A percentile compares a stretch with the other conserved stretches of the same genome.
Conservation (phyloP, 2,329 filamentous ascomycete genomes). For the Curvularia verruculosa region DNA sequence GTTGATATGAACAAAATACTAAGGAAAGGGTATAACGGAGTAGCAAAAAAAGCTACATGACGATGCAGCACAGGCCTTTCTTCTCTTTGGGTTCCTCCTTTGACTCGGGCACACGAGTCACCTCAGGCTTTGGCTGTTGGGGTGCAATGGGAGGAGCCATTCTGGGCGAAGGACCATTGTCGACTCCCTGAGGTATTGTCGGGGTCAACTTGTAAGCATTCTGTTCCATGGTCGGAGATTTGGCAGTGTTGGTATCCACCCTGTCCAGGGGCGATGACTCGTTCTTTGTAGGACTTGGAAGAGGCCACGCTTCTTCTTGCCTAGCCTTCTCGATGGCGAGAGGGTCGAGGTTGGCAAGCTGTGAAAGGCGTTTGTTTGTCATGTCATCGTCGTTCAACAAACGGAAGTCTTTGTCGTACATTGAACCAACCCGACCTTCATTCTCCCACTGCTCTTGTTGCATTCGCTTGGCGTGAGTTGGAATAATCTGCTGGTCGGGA, state of each 20-base stretch:
- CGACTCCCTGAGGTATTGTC: slow-evolving; percentile 46
- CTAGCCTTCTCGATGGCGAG: slow-evolving; percentile 39
- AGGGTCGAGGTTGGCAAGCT: slow-evolving; percentile 31
- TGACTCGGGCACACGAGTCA: slow-evolving; percentile 61
- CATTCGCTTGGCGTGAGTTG: slow-evolving; percentile 87
- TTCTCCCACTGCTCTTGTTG: slow-evolving; percentile 96
- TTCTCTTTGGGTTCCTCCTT: slow-evolving; percentile 64
- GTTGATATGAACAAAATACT: slow-evolving; percentile 26
- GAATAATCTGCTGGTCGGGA: slow-evolving; percentile 92
- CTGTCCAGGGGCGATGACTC: slow-evolving; percentile 29
- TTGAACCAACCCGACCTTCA: slow-evolving; percentile 82
- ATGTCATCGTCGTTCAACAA: slow-evolving; percentile 72
- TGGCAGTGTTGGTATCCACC: slow-evolving; percentile 29
- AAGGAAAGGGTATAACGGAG: slow-evolving; percentile 37
- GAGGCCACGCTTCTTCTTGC: slow-evolving; percentile 43
- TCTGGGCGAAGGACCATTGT: slow-evolving; percentile 36
- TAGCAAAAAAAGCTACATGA: slow-evolving; percentile 64
- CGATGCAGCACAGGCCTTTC: slow-evolving; percentile 71
- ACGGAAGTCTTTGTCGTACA: slow-evolving; percentile 87
- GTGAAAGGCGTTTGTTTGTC: slow-evolving; percentile 39
- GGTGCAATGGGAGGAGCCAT: slow-evolving; percentile 29
- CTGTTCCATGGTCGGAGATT: slow-evolving; percentile 49
- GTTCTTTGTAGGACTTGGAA: slow-evolving; percentile 41
- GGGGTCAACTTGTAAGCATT: slow-evolving; percentile 57
- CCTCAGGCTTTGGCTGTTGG: slow-evolving; percentile 43